Percentiles rank a stretch among this genome's conserved stretches.
These are phyloP conservation scores for Cercophora samala DNA, from an alignment of 495 filamentous ascomycete species.

Conservation along the genomic window DNA sequence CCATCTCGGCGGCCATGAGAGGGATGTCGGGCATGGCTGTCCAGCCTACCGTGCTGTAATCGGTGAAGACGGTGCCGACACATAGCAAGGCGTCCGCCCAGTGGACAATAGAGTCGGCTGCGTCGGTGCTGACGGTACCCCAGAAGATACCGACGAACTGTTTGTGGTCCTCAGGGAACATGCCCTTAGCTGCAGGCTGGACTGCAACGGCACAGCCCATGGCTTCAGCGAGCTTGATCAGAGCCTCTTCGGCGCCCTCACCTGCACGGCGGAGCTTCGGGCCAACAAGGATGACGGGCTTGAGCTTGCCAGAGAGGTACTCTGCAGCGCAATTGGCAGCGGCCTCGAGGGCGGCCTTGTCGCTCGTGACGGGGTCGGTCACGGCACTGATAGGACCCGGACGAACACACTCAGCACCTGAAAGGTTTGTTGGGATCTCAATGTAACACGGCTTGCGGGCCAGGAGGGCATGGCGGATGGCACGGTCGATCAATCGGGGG, in stretches of 20 bases:
- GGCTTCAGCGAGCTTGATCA: constrained; percentile 24
- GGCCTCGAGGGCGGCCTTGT: constrained; percentile 22
- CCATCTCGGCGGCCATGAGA: constrained; percentile 23
- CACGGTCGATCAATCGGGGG: constrained; percentile 69
- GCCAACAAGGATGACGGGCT: constrained; percentile 26
- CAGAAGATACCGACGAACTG: constrained; percentile 30
- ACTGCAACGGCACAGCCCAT: constrained; percentile 28
- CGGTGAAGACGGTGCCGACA: constrained; percentile 26
- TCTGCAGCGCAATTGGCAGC: constrained; percentile 20
- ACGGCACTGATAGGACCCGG: constrained; percentile 28
- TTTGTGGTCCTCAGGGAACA: constrained; percentile 26
- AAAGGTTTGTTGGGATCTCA: constrained; percentile 76
- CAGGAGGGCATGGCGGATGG: constrained; percentile 69
- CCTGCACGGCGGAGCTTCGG: constrained; percentile 24
- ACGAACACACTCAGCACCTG: constrained; percentile 39
- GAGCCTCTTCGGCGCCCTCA: constrained; percentile 16
- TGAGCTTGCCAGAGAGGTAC: constrained; percentile 27
- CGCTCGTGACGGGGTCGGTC: constrained; percentile 19
- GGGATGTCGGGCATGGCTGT: constrained; percentile 26
- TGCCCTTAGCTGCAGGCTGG: constrained; percentile 30
- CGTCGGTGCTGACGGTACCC: constrained; percentile 27
- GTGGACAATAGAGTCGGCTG: constrained; percentile 27
- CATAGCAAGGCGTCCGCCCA: constrained; percentile 29
- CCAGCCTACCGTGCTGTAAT: constrained; percentile 31
- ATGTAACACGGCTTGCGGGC: constrained; percentile 75